Evolutionary conservation across 305 asterid species (phyloP), one percentile per base, ranked within the genome.

Genomic region (Solanum hybrid): DNA sequence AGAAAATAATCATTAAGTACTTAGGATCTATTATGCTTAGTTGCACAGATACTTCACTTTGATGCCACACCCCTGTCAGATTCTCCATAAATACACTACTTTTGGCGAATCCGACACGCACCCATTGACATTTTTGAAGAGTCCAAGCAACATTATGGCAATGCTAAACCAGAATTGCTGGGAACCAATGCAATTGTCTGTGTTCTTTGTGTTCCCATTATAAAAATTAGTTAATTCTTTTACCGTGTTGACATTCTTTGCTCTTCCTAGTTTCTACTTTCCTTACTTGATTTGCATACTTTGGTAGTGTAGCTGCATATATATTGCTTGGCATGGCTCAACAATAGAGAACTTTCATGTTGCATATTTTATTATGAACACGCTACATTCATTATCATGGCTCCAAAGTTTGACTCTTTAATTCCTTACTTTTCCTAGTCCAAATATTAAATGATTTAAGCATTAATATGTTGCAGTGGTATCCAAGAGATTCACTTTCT

Each of bases 401-500:
- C 38, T 13, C 26, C 45, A 6, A 61, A 31, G 32, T 85, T 29
- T 3, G 77, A 57, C n/a, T 22, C n/a, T 57, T 7, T 33, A 57
- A 20, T 85, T 51, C 45, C 45, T n/a, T 84, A 51, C 73, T 29
- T 85, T 22, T 85, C 88, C 88, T 32, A 20, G 76, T 85, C 70
- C 32, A 32, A 31, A 22, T 57, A 85, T 22, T 57, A 85, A 57
- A 57, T 85, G 41, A 85, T 51, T 29, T 29, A 73, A 20, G 31
- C 32, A 8, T 10, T 85, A 22, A 31, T 85, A 57, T 75, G 81
- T 90, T 94, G 93, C 95, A 96, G 99, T 97, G 99, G 99, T 92
- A 95, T 90, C 99, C 98, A 27, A 93, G 97, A 79, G 99, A 97
- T 24, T 94, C 96, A 4, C 97, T 97, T 89, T 94, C 97, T 38